Conservation (phyloP, 768 basidiomycete genomes). For the Pisolithus sp. region DNA sequence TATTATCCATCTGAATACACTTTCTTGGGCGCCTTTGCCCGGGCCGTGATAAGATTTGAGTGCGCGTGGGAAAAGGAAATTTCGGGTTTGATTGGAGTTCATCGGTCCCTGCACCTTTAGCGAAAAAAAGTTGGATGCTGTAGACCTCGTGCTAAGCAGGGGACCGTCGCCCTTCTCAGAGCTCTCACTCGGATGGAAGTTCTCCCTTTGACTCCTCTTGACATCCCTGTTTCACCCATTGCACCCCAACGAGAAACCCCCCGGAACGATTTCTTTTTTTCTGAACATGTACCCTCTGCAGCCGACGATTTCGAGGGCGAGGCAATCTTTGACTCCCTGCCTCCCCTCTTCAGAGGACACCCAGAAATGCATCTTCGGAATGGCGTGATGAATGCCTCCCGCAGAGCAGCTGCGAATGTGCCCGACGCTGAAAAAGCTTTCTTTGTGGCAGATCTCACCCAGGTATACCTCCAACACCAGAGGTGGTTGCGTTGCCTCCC, state of each 20-base stretch:
- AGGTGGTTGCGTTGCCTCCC: slow-evolving; percentile 77
- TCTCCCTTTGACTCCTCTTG: slow-evolving; percentile 1
- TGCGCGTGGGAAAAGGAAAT: no score
- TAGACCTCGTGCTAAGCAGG: no score
- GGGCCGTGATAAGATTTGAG: no score
- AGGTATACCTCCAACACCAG: slow-evolving; percentile 78
- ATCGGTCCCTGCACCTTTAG: no score
- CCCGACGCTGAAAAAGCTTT: slow-evolving; percentile 89
- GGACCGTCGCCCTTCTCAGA: not conserved
- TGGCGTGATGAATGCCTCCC: slow-evolving; percentile 64
- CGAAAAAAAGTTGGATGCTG: no score
- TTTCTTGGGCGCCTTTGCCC: no score
- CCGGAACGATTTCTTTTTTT: not conserved
- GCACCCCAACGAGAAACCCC: not conserved
- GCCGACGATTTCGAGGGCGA: slow-evolving; percentile 31
- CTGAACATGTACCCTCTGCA: not conserved
- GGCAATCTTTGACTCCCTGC: slow-evolving; percentile 52
- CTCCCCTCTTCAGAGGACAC: slow-evolving; percentile 62
- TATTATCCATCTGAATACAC: no score
- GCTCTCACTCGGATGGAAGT: not conserved
- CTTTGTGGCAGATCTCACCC: slow-evolving; percentile 90
- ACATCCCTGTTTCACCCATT: not conserved
- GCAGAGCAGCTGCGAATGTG: slow-evolving; percentile 44
- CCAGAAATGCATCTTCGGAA: slow-evolving; percentile 69
- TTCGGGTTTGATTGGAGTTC: no score